Percentiles rank a stretch among this genome's conserved stretches.
phyloP scores from a whole-genome alignment of 805 yeast species.

The Starmerella vitae region DNA sequence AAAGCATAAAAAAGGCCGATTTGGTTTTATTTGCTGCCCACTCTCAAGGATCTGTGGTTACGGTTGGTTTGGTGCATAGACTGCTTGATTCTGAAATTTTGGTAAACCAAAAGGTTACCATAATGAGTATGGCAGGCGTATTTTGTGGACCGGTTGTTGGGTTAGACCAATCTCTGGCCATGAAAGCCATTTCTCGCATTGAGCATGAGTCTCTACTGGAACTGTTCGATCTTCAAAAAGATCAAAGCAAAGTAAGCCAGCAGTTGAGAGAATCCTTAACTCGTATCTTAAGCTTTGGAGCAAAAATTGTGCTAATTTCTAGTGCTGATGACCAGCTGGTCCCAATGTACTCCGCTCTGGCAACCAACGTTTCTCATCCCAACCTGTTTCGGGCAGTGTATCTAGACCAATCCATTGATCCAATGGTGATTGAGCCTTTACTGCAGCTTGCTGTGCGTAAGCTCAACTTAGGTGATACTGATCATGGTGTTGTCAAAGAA shows the following conservation, averaged over 20 bases:
- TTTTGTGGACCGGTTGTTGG: slow-evolving; percentile 92
- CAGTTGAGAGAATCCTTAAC: slow-evolving; percentile 56
- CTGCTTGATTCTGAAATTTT: slow-evolving; percentile 48
- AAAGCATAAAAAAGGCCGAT: slow-evolving; percentile 50
- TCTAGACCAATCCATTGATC: slow-evolving; percentile 63
- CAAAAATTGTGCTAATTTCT: slow-evolving; percentile 70
- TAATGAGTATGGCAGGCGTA: slow-evolving; percentile 91
- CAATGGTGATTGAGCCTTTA: slow-evolving; percentile 61
- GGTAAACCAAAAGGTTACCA: slow-evolving; percentile 40
- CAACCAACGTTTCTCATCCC: slow-evolving; percentile 76
- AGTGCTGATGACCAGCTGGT: slow-evolving; percentile 89
- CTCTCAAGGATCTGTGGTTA: slow-evolving; percentile 92
- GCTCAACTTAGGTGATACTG: slow-evolving; percentile 64
- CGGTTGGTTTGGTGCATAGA: slow-evolving; percentile 62
- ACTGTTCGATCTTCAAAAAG: slow-evolving; percentile 74
- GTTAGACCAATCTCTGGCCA: slow-evolving; percentile 65
- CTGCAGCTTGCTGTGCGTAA: slow-evolving; percentile 61
- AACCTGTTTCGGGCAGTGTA: slow-evolving; percentile 80
- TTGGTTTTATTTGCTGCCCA: slow-evolving; percentile 85
- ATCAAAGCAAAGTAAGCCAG: slow-evolving; percentile 55
- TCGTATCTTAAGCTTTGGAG: slow-evolving; percentile 51
- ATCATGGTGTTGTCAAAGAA: slow-evolving; percentile 76
- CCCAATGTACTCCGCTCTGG: slow-evolving; percentile 78
- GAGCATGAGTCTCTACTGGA: slow-evolving; percentile 80
- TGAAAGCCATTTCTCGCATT: slow-evolving; percentile 79